phyloP scores from a whole-genome alignment of 2,329 filamentous ascomycete species.

The Aspergillus jensenii region DNA sequence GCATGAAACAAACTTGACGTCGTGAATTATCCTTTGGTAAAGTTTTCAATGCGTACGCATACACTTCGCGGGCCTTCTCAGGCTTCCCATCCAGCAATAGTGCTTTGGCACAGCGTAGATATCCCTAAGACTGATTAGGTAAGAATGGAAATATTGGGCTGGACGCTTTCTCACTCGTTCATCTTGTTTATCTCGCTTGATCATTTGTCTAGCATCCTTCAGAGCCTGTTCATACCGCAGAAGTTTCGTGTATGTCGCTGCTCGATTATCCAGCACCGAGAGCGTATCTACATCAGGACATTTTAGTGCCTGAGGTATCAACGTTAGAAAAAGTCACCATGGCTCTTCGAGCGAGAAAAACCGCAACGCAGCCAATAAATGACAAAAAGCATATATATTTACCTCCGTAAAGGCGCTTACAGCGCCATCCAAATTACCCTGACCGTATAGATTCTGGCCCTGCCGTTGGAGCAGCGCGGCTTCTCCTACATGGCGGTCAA shows the following conservation, averaged over 20 bases:
- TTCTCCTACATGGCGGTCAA: slow-evolving; percentile 18
- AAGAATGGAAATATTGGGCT: neutral
- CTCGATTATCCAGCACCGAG: slow-evolving; percentile 54
- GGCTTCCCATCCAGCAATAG: slow-evolving; percentile 49
- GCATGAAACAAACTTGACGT: slow-evolving; percentile 26
- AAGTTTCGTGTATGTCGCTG: slow-evolving; percentile 56
- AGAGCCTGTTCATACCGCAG: slow-evolving; percentile 52
- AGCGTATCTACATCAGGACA: slow-evolving; percentile 32
- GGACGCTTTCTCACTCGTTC: slow-evolving; percentile 42
- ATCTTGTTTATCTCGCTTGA: slow-evolving; percentile 51
- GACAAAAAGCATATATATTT: slow-evolving; percentile 11
- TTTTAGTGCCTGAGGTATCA: slow-evolving; percentile 36
- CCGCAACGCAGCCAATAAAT: slow-evolving; percentile 9
- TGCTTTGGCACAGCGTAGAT: slow-evolving; percentile 55
- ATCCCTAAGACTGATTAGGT: slow-evolving; percentile 42
- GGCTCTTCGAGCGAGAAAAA: neutral
- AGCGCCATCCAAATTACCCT: slow-evolving; percentile 45
- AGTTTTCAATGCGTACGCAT: slow-evolving; percentile 57
- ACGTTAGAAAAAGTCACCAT: neutral
- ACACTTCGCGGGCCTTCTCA: slow-evolving; percentile 56
- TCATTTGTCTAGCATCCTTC: slow-evolving; percentile 58
- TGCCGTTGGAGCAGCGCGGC: slow-evolving; percentile 31
- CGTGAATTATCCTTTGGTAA: slow-evolving; percentile 43
- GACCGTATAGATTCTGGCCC: slow-evolving; percentile 45
- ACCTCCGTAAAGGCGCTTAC: slow-evolving; percentile 44